Evolutionary conservation across 1,139 yeast genomes (phyloP).

Genomic region (Pichia cactophila): DNA sequence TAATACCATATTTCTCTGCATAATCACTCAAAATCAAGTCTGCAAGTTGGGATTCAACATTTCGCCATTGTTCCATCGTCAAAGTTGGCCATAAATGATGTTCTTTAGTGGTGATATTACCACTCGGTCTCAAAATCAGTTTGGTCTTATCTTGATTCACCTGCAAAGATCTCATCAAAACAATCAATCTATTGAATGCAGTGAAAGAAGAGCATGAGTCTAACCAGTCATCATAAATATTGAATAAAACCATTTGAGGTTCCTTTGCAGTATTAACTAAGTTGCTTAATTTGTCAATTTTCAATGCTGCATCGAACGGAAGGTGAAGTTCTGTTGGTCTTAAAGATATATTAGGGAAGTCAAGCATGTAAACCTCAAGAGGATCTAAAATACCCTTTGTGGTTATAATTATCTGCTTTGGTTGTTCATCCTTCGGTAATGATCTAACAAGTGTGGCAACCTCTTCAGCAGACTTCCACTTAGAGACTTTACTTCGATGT

Average conservation of each 20-base stretch:
- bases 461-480: conserved; percentile 98
- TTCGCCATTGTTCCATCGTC: conserved; percentile 84
- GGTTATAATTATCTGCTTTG: conserved; percentile 83
- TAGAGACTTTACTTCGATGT: conserved; percentile 85
- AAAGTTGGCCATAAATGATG: conserved; percentile 94
- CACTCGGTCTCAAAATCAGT: conserved; percentile 68
- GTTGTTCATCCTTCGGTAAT: conserved; percentile 88
- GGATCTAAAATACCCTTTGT: conserved; percentile 93
- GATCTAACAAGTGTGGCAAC: conserved; percentile 88
- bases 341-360: conserved; percentile 86
- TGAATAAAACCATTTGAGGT: conserved; percentile 87
- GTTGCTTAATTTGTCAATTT: conserved; percentile 73
- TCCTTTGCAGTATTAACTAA: conserved; percentile 80
- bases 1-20: conserved; percentile 77
- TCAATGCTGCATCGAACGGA: conserved; percentile 84
- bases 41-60: conserved; percentile 77
- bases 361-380: conserved; percentile 91
- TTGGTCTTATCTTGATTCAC: conserved; percentile 74
- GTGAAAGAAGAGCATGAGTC: conserved; percentile 78
- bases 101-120: conserved; percentile 57
- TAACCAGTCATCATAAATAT: conserved; percentile 93
- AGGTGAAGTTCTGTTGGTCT: conserved; percentile 83
- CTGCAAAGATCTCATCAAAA: conserved; percentile 72
- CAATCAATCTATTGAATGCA: conserved; percentile 81
- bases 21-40: conserved; percentile 84